Base-by-base conservation (phyloP, 31 red algal species). In the Asparagopsis taxiformis region DNA sequence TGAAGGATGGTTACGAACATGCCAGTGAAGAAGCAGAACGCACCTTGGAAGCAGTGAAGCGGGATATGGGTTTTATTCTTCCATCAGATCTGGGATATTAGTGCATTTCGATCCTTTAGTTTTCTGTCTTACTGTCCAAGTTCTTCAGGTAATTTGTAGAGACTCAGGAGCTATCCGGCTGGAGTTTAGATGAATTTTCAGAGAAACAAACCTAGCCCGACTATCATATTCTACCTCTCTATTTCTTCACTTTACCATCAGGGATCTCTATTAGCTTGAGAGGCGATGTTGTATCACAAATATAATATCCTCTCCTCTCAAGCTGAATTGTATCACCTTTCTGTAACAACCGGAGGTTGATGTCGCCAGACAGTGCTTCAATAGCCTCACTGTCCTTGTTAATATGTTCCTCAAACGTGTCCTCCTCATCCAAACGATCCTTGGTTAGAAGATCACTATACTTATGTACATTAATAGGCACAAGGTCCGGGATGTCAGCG, bases 301-400 rank as follows among this genome's bases (percentile, higher is more conserved):
- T 95, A 59, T 85, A 99, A 59, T 89, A 99, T 3, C 97, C 97
- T 26, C 97, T 70, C 30, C 97, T 76, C 75, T 99, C 97, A 21
- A 99, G 68, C 55, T 99, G 97, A 55, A 99, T 96, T 8, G 94
- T 81, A 11, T 91, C 88, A 10, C 92, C 97, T 33, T 81, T 90
- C 53, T 89, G 56, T 35, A 99, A 35, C n/a, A 82, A 25, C 30
- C 82, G 60, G 11, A 95, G 48, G 57, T 99, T 99, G n/a, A 99
- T 70, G 67, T 99, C 97, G 28, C 86, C 92, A 23, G 35, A 68
- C 26, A 85, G 62, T 37, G 55, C 30, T 51, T 73, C 72, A 23
- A 93, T 51, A 17, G 56, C 15, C 43, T 80, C 79, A 59, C 70
- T 84, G 55, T 92, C 59, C 20, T 61, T 72, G 50, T 89, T 91